A percentile compares a stretch with the other conserved stretches of the same genome.
Evolutionary conservation across 2,329 filamentous ascomycete genomes (phyloP).

Genomic region (Colletotrichum godetiae): DNA sequence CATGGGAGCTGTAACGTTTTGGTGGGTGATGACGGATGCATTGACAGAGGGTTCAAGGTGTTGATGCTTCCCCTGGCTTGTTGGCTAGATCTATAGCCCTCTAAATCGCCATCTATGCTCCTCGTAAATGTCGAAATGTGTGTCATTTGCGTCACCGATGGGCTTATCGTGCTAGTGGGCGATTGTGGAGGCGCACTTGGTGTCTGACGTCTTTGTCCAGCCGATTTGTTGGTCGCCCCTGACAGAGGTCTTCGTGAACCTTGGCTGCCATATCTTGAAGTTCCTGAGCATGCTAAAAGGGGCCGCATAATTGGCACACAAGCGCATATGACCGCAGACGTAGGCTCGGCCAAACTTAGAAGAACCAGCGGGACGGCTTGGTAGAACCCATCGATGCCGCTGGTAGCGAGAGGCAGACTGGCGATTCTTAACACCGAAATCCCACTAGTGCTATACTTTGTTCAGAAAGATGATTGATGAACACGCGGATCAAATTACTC

Average conservation of each 20-base stretch:
- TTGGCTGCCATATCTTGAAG: background rate
- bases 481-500: background rate
- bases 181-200: background rate
- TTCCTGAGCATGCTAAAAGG: background rate
- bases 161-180: background rate
- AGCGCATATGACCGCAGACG: background rate
- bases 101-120: background rate
- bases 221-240: background rate
- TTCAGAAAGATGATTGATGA: background rate
- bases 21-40: background rate
- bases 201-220: background rate
- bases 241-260: background rate
- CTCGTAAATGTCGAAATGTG: too few species aligned
- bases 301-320: conserved; percentile 17
- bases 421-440: conserved; percentile 6
- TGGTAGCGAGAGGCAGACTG: background rate
- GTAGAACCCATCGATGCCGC: background rate
- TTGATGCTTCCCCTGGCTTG: background rate
- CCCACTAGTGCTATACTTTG: background rate
- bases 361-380: background rate
- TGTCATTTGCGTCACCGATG: background rate
- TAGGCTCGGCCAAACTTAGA: conserved; percentile 1
- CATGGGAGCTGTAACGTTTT: background rate
- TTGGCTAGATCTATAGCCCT: background rate
- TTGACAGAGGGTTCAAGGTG: background rate